Evolutionary conservation across 2,329 filamentous ascomycete genomes (phyloP).

Genomic region (Huntiella moniliformis): DNA sequence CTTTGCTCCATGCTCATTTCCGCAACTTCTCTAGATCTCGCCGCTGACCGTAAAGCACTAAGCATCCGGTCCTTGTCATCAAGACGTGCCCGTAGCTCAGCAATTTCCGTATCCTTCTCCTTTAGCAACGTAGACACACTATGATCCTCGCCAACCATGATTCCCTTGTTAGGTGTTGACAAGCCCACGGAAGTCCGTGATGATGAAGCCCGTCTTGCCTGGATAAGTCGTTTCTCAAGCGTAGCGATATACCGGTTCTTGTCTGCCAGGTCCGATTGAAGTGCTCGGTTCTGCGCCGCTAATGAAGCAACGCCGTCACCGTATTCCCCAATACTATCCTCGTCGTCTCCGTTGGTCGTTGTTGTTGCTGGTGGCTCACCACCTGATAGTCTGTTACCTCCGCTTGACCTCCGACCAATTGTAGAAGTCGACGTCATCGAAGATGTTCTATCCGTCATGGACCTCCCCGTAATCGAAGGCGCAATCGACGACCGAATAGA

Average conservation of each 20-base stretch:
- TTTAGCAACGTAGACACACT: slow-evolving; percentile 53
- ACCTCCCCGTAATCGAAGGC: slow-evolving; percentile 33
- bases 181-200: slow-evolving; percentile 67
- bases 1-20: slow-evolving; percentile 23
- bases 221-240: slow-evolving; percentile 75
- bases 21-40: slow-evolving; percentile 68
- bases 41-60: slow-evolving; percentile 63
- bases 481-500: slow-evolving; percentile 50
- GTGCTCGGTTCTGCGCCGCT: slow-evolving; percentile 68
- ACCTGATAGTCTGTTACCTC: slow-evolving; percentile 23
- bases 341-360: slow-evolving; percentile 27
- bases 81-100: slow-evolving; percentile 68
- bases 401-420: slow-evolving; percentile 34
- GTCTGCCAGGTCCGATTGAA: slow-evolving; percentile 88
- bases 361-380: slow-evolving; percentile 16
- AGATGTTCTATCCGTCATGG: slow-evolving; percentile 41
- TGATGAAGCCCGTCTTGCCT: slow-evolving; percentile 77
- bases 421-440: slow-evolving; percentile 50
- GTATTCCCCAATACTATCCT: slow-evolving; percentile 61
- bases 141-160: slow-evolving; percentile 60
- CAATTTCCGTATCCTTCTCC: slow-evolving; percentile 86
- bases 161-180: slow-evolving; percentile 38
- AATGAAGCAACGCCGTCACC: slow-evolving; percentile 73
- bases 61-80: slow-evolving; percentile 96
- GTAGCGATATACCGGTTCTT: slow-evolving; percentile 95